Evolutionary conservation across 257 asterid species (phyloP).

Genomic region (Ajuga chamaepitys): DNA sequence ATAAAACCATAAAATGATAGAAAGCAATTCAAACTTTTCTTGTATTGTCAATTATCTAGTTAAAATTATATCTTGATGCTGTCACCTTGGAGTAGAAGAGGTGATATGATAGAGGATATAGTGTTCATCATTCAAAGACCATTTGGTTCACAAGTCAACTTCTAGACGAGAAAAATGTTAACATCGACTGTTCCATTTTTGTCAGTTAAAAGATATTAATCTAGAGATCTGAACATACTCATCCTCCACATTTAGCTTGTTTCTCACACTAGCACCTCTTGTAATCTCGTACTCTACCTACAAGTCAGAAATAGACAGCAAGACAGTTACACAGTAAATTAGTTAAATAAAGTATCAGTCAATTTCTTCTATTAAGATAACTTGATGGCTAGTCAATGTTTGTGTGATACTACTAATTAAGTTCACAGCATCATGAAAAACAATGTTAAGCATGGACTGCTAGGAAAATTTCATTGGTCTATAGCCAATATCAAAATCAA

Average conservation of each 20-base stretch:
- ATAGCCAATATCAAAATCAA: slow-evolving; percentile 3
- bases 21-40: not conserved
- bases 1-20: not conserved
- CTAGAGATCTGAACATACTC: slow-evolving; percentile 53
- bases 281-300: slow-evolving; percentile 79
- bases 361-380: not conserved
- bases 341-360: not conserved
- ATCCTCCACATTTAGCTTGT: slow-evolving; percentile 60
- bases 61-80: not conserved
- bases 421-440: slow-evolving; percentile 1
- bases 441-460: not conserved
- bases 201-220: not conserved
- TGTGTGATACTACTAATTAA: not conserved
- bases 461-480: not conserved
- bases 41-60: not conserved
- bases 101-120: not conserved
- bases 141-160: not conserved
- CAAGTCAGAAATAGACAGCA: slow-evolving; percentile 18
- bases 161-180: not conserved
- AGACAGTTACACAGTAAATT: slow-evolving; percentile 18
- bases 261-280: slow-evolving; percentile 58
- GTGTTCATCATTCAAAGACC: not conserved
- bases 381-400: not conserved
- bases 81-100: not conserved
- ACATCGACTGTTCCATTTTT: not conserved